Percentiles rank a stretch among this genome's conserved stretches.
These are phyloP conservation scores for Colletotrichum tofieldiae DNA, from an alignment of 2,329 filamentous ascomycete species.

Conservation along the genomic window DNA sequence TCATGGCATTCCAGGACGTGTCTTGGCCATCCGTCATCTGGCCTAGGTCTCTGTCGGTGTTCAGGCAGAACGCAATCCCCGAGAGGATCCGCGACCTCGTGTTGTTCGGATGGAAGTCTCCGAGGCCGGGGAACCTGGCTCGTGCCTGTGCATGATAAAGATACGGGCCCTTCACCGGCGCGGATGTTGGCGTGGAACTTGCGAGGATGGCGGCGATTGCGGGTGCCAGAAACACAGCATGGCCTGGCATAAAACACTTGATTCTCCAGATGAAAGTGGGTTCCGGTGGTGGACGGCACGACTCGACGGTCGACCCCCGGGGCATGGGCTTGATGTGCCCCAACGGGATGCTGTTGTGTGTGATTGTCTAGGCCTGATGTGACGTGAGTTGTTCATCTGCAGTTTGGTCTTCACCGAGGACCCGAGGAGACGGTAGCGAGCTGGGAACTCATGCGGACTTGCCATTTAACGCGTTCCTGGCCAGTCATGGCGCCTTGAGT, in stretches of 20 bases:
- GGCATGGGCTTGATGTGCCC: conserved; percentile 21
- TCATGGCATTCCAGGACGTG: neutral
- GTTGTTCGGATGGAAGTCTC: conserved; percentile 6
- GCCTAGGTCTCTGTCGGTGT: neutral
- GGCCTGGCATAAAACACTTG: neutral
- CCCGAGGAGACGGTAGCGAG: conserved; percentile 41
- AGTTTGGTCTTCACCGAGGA: conserved; percentile 46
- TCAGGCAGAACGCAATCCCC: conserved; percentile 1
- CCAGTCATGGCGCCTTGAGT: conserved; percentile 10
- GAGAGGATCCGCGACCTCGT: conserved; percentile 5
- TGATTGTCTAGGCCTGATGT: conserved; percentile 31
- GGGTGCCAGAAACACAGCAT: conserved; percentile 10
- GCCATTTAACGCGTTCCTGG: conserved; percentile 1
- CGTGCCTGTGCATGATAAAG: neutral
- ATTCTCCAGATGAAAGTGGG: conserved; percentile 22
- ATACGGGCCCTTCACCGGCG: conserved; percentile 11
- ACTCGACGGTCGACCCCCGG: neutral
- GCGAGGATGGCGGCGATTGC: conserved; percentile 4
- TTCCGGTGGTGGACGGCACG: conserved; percentile 22
- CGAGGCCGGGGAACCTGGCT: conserved; percentile 26
- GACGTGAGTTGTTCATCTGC: conserved; percentile 42
- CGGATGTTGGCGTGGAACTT: conserved; percentile 18
- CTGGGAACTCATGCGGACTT: conserved; percentile 45
- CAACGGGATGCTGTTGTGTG: neutral
- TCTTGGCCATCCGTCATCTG: neutral